Evolutionary conservation across 164 flowering plant genomes (phyloP).

Genomic region (Aristolochia fimbriata): DNA sequence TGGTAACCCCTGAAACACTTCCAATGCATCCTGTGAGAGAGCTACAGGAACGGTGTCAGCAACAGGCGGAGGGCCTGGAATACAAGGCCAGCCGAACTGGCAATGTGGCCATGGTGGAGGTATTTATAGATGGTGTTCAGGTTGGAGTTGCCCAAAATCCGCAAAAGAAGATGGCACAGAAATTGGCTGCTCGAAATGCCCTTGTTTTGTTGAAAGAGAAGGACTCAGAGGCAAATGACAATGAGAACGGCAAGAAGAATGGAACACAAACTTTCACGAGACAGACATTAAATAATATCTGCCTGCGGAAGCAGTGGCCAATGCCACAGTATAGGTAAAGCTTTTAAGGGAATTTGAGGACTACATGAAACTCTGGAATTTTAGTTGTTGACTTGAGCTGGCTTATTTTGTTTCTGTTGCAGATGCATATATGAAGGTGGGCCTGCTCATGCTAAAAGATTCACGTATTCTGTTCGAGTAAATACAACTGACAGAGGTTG

Average conservation of each 20-base stretch:
- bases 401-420: not conserved
- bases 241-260: constrained; percentile 59
- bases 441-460: constrained; percentile 97
- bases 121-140: constrained; percentile 85
- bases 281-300: constrained; percentile 90
- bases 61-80: constrained; percentile 97
- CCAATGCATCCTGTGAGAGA: constrained; percentile 99
- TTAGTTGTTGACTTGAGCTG: not conserved
- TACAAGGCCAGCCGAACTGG: constrained; percentile 84
- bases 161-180: constrained; percentile 99
- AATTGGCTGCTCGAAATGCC: constrained; percentile 94
- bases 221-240: constrained; percentile 44
- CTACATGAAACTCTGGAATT: not conserved
- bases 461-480: constrained; percentile 82
- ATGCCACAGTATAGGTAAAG: constrained; percentile 88
- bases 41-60: constrained; percentile 97
- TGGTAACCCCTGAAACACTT: constrained; percentile 99
- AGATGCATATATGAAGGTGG: constrained; percentile 95
- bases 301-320: constrained; percentile 95
- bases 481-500: constrained; percentile 78
- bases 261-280: constrained; percentile 73
- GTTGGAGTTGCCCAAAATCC: constrained; percentile 87
- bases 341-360: not conserved
- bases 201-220: constrained; percentile 78
- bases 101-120: constrained; percentile 93